Percentiles rank a stretch among this genome's conserved stretches.
These are phyloP conservation scores for Polytolypa hystricis DNA, from an alignment of 2,329 filamentous ascomycete genomes.

Conservation along the genomic window DNA sequence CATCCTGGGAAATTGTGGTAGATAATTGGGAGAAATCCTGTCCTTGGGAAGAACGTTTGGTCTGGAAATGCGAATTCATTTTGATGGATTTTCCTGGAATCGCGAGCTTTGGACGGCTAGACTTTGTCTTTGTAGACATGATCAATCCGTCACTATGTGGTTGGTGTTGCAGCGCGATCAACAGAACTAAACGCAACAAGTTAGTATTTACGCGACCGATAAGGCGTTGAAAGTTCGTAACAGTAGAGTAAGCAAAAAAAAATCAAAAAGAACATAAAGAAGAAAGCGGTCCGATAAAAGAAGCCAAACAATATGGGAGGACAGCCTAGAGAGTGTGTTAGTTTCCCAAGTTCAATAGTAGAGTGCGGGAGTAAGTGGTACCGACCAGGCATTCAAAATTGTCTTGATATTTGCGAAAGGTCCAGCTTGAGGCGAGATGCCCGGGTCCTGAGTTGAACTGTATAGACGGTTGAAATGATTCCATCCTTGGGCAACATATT, in stretches of 20 bases:
- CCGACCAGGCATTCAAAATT: not conserved
- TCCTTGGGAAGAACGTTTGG: constrained; percentile 26
- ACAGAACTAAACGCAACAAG: not conserved
- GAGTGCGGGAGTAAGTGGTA: not conserved
- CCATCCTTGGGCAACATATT: not conserved
- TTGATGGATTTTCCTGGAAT: constrained; percentile 22
- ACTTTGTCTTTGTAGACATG: constrained; percentile 30
- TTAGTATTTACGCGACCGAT: constrained; percentile 16
- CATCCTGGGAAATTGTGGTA: constrained; percentile 31
- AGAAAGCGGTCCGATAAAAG: not conserved
- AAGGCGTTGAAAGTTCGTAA: not conserved
- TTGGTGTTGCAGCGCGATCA: not conserved
- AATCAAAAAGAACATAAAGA: not conserved
- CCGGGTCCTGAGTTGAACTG: not conserved
- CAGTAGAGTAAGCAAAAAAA: not conserved
- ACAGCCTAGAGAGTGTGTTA: constrained; percentile 1
- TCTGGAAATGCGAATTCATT: constrained; percentile 24
- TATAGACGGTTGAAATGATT: not conserved
- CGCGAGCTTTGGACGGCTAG: constrained; percentile 26
- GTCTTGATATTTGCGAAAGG: not conserved
- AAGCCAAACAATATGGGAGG: not conserved
- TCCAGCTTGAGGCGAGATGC: no score
- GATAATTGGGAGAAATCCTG: constrained; percentile 29
- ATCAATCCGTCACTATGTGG: not conserved
- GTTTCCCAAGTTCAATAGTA: not conserved